Base-by-base conservation (phyloP, 2,329 filamentous ascomycete genomes). In the Onygenales sp. region DNA sequence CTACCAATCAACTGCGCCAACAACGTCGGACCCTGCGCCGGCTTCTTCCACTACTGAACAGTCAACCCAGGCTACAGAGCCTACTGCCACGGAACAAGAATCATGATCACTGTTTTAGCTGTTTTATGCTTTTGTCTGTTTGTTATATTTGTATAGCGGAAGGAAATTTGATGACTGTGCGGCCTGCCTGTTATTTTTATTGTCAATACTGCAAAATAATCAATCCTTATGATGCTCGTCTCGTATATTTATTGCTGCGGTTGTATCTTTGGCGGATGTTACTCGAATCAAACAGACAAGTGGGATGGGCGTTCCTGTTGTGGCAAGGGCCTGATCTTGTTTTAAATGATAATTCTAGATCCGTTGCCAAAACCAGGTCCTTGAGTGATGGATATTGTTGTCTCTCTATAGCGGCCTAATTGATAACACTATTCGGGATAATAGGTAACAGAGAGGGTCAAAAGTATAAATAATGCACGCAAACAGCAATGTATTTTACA, bases 1-100 rank as follows among this genome's bases (percentile, higher is more conserved):
- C 54, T 74, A 69, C 55, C 66, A 67, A 21, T 64, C 65, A n/a
- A 54, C 63, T 21, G 36, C 6, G 17, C 54, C 62, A 4, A 56
- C 60, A 42, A 49, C 37, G 6, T 45, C 50, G 40, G 54, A 55
- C 13, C 8, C 48, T 6, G 34, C 39, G 34, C 54, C 54, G 11
- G 47, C 47, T 10, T 45, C 33, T 42, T 50, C 56, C 5, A 54
- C 55, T 40, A 56, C 42, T 27, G 53, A 39, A 14, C 49, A 53
- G 21, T 14, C 44, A n/a, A 27, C 40, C 6, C 47, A 54, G 33
- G 14, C 36, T 32, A 33, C 45, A n/a, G 39, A 49, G 37, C 39
- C 31, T n/a, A 32, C 52, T 37, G 13, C 37, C 4, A 37, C 44
- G 33, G 52, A 55, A 49, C 52, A 55, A 27, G 34, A 51, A 42